Conservation (phyloP, 352 stramenopile species). For the Peronospora tabacina region DNA sequence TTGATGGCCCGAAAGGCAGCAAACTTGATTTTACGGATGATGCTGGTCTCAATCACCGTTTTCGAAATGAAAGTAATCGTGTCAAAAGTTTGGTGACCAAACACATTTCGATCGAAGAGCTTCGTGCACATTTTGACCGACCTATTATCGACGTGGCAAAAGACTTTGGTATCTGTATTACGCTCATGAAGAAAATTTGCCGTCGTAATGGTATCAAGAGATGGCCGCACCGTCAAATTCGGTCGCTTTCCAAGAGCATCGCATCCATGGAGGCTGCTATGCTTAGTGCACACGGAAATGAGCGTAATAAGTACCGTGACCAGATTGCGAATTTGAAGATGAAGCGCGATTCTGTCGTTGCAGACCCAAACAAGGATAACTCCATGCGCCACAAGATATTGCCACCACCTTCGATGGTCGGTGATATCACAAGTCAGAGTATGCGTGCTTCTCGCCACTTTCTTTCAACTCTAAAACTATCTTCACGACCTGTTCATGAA, state of each 20-base stretch:
- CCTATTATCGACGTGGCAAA: conserved; percentile 87
- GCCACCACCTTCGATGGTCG: conserved; percentile 17
- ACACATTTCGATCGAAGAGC: conserved; percentile 83
- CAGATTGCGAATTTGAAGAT: conserved; percentile 77
- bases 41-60: conserved; percentile 61
- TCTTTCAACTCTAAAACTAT: conserved; percentile 20
- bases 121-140: conserved; percentile 78
- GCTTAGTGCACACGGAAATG: conserved; percentile 68
- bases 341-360: conserved; percentile 83
- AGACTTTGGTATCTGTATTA: conserved; percentile 87
- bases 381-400: conserved; percentile 42
- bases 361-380: conserved; percentile 80
- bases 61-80: conserved; percentile 80
- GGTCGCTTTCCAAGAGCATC: conserved; percentile 83
- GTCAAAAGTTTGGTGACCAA: conserved; percentile 84
- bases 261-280: conserved; percentile 84
- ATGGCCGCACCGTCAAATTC: conserved; percentile 76
- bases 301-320: conserved; percentile 80
- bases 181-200: conserved; percentile 87
- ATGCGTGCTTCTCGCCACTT: conserved; percentile 10
- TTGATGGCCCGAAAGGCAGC: conserved; percentile 57
- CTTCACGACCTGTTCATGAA: conserved; percentile 14
- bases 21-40: conserved; percentile 74
- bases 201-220: conserved; percentile 66
- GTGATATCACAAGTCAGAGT: conserved; percentile 6